Evolutionary conservation across 306 rosid genomes (phyloP).

Genomic region (Spatholobus suberectus): DNA sequence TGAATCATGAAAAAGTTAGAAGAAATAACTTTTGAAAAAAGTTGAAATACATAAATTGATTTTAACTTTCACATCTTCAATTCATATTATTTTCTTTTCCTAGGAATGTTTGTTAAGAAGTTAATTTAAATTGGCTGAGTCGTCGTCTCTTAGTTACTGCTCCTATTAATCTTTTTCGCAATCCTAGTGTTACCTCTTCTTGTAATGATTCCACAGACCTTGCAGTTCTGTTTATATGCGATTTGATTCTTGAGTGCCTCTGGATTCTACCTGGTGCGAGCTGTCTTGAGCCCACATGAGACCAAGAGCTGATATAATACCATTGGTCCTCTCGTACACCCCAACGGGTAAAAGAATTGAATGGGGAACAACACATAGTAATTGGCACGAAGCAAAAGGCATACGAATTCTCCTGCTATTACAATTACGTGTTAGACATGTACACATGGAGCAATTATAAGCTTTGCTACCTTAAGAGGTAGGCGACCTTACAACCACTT

Average conservation of each 20-base stretch:
- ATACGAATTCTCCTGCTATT: background rate
- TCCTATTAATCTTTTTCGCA: background rate
- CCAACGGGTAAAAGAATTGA: slow-evolving; percentile 2
- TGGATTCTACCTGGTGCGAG: background rate
- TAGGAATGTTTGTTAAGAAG: too few relatives aligned
- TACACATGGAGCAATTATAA: background rate
- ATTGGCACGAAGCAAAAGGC: slow-evolving; percentile 5
- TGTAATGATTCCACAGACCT: background rate
- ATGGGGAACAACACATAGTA: background rate
- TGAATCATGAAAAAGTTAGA: too few relatives aligned
- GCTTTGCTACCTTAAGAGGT: background rate
- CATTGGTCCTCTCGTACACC: background rate
- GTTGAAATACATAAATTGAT: too few relatives aligned
- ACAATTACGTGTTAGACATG: background rate
- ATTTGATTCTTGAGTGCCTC: background rate
- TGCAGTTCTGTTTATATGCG: background rate
- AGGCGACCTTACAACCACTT: slow-evolving; percentile 1
- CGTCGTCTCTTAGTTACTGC: background rate
- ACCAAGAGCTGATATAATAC: background rate
- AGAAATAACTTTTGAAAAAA: too few relatives aligned
- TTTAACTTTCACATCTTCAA: too few relatives aligned
- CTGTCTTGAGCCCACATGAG: background rate
- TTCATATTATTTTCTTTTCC: too few relatives aligned
- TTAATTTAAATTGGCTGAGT: background rate
- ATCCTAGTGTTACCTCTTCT: background rate